These are phyloP conservation scores for Lumnitzera littorea DNA, from an alignment of 345 rosid genomes.

Conservation along the genomic window DNA sequence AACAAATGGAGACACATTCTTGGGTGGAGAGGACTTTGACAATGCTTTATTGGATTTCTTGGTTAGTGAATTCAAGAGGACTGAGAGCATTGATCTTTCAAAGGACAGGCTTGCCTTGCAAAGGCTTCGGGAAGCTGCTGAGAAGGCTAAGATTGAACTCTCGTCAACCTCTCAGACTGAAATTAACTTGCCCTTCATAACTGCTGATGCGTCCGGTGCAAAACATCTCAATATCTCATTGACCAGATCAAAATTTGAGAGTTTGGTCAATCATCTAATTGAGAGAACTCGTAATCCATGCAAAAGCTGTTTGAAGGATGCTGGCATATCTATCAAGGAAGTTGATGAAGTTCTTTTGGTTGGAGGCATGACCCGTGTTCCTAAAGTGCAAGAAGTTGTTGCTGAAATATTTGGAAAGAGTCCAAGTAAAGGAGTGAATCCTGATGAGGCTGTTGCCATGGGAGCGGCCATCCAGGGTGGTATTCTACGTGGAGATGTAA, in stretches of 20 bases:
- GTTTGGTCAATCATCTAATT: constrained; percentile 58
- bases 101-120: constrained; percentile 29
- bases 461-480: constrained; percentile 95
- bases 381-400: constrained; percentile 80
- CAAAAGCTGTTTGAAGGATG: constrained; percentile 40
- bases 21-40: constrained; percentile 34
- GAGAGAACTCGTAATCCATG: constrained; percentile 71
- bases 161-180: constrained; percentile 30
- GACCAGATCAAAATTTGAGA: constrained; percentile 70
- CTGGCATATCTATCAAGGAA: constrained; percentile 57
- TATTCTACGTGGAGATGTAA: constrained; percentile 89
- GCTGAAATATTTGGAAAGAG: constrained; percentile 42
- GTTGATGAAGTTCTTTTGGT: constrained; percentile 81
- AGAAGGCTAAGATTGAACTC: constrained; percentile 33
- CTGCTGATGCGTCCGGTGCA: constrained; percentile 30
- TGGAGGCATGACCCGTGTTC: constrained; percentile 97
- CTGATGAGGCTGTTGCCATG: constrained; percentile 87
- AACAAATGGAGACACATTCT: constrained; percentile 29
- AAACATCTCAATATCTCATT: constrained; percentile 28
- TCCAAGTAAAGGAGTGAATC: constrained; percentile 60
- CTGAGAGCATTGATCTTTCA: constrained; percentile 25
- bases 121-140: constrained; percentile 32
- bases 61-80: constrained; percentile 22
- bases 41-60: constrained; percentile 23
- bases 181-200: constrained; percentile 29